Conservation (phyloP, 176 grass and related monocot species). For the Cocos nucifera region DNA sequence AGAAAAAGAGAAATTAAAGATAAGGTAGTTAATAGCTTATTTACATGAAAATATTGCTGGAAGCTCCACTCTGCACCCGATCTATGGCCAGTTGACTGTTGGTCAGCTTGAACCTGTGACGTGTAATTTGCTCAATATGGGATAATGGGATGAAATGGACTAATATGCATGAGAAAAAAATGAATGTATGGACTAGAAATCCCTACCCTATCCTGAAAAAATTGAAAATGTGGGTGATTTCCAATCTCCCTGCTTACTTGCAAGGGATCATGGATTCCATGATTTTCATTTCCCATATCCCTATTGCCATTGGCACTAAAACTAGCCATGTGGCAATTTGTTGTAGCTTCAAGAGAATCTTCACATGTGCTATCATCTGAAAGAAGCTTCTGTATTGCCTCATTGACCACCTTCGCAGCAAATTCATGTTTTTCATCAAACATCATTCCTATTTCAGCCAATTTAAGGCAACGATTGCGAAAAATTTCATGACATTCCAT, state of each 20-base stretch:
- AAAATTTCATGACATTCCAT: neutral
- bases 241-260: neutral
- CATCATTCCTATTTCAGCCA: neutral
- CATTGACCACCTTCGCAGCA: neutral
- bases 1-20: neutral
- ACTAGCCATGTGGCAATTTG: too few relatives aligned
- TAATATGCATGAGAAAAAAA: neutral
- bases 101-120: conserved; percentile 4
- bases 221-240: neutral
- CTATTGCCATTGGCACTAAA: neutral
- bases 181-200: neutral
- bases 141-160: neutral
- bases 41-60: conserved; percentile 5
- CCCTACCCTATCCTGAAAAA: conserved; percentile 1
- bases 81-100: neutral
- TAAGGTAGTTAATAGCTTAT: neutral
- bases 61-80: neutral
- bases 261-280: neutral
- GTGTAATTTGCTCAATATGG: neutral
- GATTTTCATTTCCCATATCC: conserved; percentile 1
- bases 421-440: neutral
- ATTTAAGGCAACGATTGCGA: neutral
- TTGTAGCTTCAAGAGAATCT: too few relatives aligned
- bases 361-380: too few relatives aligned
- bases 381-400: neutral